Percentiles rank a stretch among this genome's conserved stretches.
phyloP scores from a whole-genome alignment of 495 filamentous ascomycete genomes.

The Xylaria telfairii region DNA sequence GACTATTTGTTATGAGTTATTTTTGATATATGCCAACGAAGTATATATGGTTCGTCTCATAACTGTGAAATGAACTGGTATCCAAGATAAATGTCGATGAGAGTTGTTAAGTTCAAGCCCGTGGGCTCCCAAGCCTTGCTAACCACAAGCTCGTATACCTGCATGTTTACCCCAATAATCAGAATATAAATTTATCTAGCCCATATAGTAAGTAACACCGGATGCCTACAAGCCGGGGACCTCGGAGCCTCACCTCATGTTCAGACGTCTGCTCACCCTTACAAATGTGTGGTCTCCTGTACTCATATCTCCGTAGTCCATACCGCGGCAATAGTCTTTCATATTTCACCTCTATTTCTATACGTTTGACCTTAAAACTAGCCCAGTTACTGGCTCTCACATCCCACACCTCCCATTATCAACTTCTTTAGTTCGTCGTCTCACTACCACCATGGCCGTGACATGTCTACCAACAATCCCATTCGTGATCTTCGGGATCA shows the following conservation, averaged over 20 bases:
- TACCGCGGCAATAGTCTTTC: neutral
- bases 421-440: neutral
- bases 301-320: neutral
- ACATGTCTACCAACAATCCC: slow-evolving; percentile 39
- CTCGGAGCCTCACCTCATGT: too few species aligned
- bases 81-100: neutral
- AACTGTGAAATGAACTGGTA: neutral
- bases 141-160: neutral
- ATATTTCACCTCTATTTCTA: neutral
- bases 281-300: too few species aligned
- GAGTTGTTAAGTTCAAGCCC: too few species aligned
- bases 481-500: slow-evolving; percentile 52
- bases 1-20: neutral
- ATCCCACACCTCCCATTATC: neutral
- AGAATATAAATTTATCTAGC: neutral
- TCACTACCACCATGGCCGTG: slow-evolving; percentile 32
- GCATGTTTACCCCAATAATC: neutral
- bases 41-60: neutral
- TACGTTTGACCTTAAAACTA: neutral
- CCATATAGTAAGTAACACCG: neutral
- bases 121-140: too few species aligned
- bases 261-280: too few species aligned
- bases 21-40: neutral
- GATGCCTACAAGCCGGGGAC: neutral
- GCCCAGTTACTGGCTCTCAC: neutral